Evolutionary conservation across 257 asterid species (phyloP).

Genomic region (Coffea canephora): DNA sequence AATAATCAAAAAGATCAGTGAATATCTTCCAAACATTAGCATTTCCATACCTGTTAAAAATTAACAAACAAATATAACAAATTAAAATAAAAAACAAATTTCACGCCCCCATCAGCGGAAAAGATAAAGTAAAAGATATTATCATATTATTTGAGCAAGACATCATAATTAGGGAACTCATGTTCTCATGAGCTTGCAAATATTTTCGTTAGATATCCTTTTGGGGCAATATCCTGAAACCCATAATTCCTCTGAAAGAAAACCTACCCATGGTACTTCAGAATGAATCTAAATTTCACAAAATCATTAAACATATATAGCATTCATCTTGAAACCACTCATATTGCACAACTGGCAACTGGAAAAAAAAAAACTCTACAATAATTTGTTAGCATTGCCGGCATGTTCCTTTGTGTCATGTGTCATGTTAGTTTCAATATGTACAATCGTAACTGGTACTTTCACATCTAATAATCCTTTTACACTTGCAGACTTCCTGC

Average conservation of each 20-base stretch:
- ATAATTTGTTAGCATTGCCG: background rate
- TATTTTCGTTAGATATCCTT: background rate
- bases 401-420: background rate
- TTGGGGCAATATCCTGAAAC: background rate
- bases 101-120: background rate
- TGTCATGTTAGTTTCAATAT: background rate
- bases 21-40: slow-evolving; percentile 96
- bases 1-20: slow-evolving; percentile 88
- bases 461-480: background rate
- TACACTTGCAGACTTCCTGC: background rate
- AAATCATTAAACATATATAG: background rate
- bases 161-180: background rate
- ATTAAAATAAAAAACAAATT: slow-evolving; percentile 4
- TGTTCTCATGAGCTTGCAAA: background rate
- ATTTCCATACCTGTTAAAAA: slow-evolving; percentile 69
- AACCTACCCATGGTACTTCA: background rate
- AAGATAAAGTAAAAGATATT: background rate
- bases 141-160: background rate
- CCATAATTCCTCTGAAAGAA: background rate
- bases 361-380: background rate
- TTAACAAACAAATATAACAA: too few species aligned
- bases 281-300: background rate
- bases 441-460: background rate
- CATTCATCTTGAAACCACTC: background rate
- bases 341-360: background rate